These are phyloP conservation scores for Fusarium transvaalense DNA, from an alignment of 2,329 filamentous ascomycete genomes.

Conservation along the genomic window DNA sequence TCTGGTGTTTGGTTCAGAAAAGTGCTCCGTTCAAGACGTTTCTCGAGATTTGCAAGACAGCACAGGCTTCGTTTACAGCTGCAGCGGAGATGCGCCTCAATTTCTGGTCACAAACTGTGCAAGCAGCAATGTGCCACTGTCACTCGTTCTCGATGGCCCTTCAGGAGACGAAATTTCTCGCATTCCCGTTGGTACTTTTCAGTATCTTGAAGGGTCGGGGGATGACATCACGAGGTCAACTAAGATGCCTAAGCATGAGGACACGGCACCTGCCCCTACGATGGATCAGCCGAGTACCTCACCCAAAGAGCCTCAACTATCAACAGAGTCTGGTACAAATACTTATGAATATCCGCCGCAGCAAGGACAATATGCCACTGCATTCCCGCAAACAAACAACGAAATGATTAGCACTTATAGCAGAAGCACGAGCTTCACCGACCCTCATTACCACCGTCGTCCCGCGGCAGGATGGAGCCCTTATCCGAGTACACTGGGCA, in stretches of 20 bases:
- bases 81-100: constrained; percentile 79
- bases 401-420: constrained; percentile 68
- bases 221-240: constrained; percentile 57
- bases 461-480: constrained; percentile 56
- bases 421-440: constrained; percentile 64
- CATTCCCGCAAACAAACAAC: constrained; percentile 59
- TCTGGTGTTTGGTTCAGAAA: constrained; percentile 83
- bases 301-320: constrained; percentile 58
- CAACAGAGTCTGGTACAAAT: constrained; percentile 58
- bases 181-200: constrained; percentile 60
- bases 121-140: constrained; percentile 66
- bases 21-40: constrained; percentile 71
- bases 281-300: constrained; percentile 57
- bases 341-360: constrained; percentile 62
- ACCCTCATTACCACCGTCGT: constrained; percentile 61
- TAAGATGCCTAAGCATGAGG: constrained; percentile 55
- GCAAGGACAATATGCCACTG: constrained; percentile 55
- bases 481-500: constrained; percentile 58
- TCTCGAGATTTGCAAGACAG: constrained; percentile 70
- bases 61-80: constrained; percentile 75
- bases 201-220: constrained; percentile 65
- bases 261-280: constrained; percentile 53
- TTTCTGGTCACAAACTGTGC: constrained; percentile 64
- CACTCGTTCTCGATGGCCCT: constrained; percentile 65
- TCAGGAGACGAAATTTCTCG: constrained; percentile 66